Evolutionary conservation across 1,284 basidiomycete genomes (phyloP).

Genomic region (Tylopilus orsonianus): DNA sequence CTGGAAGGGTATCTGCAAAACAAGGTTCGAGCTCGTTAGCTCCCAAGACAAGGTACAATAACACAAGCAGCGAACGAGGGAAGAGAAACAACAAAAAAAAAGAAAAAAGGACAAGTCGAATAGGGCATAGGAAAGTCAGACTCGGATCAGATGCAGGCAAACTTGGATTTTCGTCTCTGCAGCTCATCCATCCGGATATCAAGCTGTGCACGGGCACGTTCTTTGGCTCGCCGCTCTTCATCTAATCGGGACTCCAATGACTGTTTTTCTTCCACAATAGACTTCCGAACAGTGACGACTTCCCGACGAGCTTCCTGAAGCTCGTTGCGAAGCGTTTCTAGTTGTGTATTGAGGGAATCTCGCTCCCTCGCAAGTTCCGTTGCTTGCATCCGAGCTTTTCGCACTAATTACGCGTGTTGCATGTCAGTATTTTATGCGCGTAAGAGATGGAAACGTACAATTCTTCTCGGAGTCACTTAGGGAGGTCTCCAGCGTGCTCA

Average conservation of each 20-base stretch:
- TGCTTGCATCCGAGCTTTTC: conserved; percentile 87
- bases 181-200: conserved; percentile 84
- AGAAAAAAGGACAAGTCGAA: background rate
- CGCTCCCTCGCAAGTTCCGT: conserved; percentile 84
- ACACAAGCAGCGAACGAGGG: conserved; percentile 26
- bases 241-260: conserved; percentile 76
- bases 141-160: conserved; percentile 63
- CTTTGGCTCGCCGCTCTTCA: conserved; percentile 81
- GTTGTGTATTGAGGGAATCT: conserved; percentile 65
- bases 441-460: conserved; percentile 49
- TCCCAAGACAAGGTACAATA: conserved; percentile 28
- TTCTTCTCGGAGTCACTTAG: conserved; percentile 90
- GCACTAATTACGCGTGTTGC: conserved; percentile 50
- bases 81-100: conserved; percentile 9
- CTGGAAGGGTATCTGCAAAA: conserved; percentile 35
- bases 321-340: conserved; percentile 67
- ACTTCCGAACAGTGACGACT: conserved; percentile 72
- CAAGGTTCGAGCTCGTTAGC: conserved; percentile 25
- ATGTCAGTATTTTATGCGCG: conserved; percentile 22
- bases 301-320: conserved; percentile 75
- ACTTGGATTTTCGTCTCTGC: conserved; percentile 80
- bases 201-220: conserved; percentile 78
- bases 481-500: conserved; percentile 78
- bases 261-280: conserved; percentile 82
- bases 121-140: conserved; percentile 8